A percentile compares a stretch with the other conserved stretches of the same genome.
These are phyloP conservation scores for Fusarium lyarnte DNA, from an alignment of 2,329 filamentous ascomycete species.

Conservation along the genomic window DNA sequence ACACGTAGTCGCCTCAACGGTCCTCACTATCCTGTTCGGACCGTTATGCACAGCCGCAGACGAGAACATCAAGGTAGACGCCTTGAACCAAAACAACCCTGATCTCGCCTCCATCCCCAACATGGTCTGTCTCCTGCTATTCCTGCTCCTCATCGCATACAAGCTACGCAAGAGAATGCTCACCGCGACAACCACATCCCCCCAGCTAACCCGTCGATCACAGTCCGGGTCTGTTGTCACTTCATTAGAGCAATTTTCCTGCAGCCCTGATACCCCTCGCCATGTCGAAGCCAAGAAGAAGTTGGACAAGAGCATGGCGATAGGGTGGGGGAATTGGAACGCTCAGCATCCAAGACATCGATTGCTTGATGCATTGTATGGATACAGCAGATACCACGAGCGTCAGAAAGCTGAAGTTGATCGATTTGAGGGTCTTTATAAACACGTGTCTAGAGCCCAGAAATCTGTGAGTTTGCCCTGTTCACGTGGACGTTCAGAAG, in stretches of 20 bases:
- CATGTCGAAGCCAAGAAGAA: slow-evolving; percentile 46
- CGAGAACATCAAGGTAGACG: slow-evolving; percentile 13
- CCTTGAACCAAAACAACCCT: slow-evolving; percentile 2
- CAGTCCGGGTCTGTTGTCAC: slow-evolving; percentile 34
- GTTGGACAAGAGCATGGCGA: slow-evolving; percentile 45
- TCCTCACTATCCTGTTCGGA: slow-evolving; percentile 4
- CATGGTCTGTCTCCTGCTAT: slow-evolving; percentile 29
- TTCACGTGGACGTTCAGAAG: fast-evolving
- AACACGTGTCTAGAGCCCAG: slow-evolving; percentile 49
- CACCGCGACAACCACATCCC: background rate
- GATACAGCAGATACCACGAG: slow-evolving; percentile 49
- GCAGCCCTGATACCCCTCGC: slow-evolving; percentile 33
- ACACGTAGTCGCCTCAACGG: background rate
- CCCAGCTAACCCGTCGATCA: slow-evolving; percentile 11
- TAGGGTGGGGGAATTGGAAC: slow-evolving; percentile 46
- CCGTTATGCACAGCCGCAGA: slow-evolving; percentile 16
- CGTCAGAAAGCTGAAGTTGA: slow-evolving; percentile 50
- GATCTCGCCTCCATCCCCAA: slow-evolving; percentile 23
- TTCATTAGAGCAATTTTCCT: slow-evolving; percentile 39
- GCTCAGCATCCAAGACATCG: slow-evolving; percentile 52
- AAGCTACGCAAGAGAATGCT: background rate
- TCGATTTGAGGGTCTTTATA: slow-evolving; percentile 50
- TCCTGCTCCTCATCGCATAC: background rate
- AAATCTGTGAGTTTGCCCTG: slow-evolving; percentile 25
- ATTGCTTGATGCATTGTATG: slow-evolving; percentile 52